A percentile compares a stretch with the other conserved stretches of the same genome.
Conservation (phyloP, 1,284 basidiomycete species). For the Moesziomyces sp. region DNA sequence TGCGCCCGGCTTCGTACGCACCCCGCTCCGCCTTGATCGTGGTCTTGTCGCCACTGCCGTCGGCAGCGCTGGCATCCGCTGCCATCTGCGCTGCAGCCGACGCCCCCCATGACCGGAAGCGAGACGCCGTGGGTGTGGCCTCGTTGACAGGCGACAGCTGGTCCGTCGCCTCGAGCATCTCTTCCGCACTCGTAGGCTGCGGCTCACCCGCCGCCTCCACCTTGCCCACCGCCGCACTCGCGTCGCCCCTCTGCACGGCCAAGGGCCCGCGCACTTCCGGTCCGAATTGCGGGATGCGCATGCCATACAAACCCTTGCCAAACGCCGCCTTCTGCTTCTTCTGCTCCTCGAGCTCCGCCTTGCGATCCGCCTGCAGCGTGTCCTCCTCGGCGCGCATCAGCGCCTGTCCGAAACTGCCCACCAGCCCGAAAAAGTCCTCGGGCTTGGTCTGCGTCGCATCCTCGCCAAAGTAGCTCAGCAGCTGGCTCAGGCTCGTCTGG, state of each 20-base stretch:
- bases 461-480: slow-evolving; percentile 55
- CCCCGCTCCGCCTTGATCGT: slow-evolving; percentile 10
- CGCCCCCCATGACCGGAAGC: slow-evolving; percentile 37
- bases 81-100: slow-evolving; percentile 22
- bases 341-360: slow-evolving; percentile 49
- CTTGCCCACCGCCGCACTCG: not conserved
- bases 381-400: slow-evolving; percentile 63
- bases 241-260: not conserved
- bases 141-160: slow-evolving; percentile 27
- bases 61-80: not conserved
- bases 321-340: slow-evolving; percentile 37
- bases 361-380: slow-evolving; percentile 53
- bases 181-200: slow-evolving; percentile 2
- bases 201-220: not conserved
- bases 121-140: slow-evolving; percentile 44
- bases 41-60: not conserved
- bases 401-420: slow-evolving; percentile 57
- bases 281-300: slow-evolving; percentile 35
- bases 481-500: slow-evolving; percentile 23
- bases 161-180: slow-evolving; percentile 15
- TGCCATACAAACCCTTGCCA: slow-evolving; percentile 14
- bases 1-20: slow-evolving; percentile 8
- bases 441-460: slow-evolving; percentile 52
- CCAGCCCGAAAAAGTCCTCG: slow-evolving; percentile 58
- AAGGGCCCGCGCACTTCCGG: slow-evolving; percentile 54